phyloP scores from a whole-genome alignment of 352 stramenopile genomes.

The Saprolegnia parasitica region DNA sequence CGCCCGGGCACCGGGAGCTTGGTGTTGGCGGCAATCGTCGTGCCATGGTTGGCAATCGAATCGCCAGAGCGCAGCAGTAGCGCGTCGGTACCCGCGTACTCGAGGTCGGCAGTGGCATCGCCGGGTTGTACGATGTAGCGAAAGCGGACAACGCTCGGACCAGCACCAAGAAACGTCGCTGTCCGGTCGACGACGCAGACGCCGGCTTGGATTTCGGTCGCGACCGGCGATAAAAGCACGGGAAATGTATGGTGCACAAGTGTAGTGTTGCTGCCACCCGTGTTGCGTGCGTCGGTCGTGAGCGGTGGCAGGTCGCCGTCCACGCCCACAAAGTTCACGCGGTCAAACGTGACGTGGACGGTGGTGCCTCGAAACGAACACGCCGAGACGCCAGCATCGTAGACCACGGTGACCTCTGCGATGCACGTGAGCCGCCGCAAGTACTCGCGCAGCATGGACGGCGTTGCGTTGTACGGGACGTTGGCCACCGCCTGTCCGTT shows the following conservation, averaged over 20 bases:
- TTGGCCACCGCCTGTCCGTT: conserved; percentile 49
- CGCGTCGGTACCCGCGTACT: conserved; percentile 65
- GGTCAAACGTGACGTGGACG: conserved; percentile 73
- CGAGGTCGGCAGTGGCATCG: conserved; percentile 51
- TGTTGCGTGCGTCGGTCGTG: conserved; percentile 48
- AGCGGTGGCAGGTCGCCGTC: conserved; percentile 66
- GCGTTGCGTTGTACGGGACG: conserved; percentile 56
- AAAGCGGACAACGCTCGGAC: conserved; percentile 48
- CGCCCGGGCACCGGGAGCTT: conserved; percentile 50
- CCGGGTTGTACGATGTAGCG: conserved; percentile 53
- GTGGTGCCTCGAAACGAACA: conserved; percentile 81
- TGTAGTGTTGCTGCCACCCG: conserved; percentile 36
- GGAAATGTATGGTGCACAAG: conserved; percentile 49
- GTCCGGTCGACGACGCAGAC: conserved; percentile 37
- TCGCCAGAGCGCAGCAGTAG: conserved; percentile 34
- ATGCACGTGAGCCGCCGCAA: conserved; percentile 62
- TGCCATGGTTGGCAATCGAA: conserved; percentile 42
- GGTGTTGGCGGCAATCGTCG: conserved; percentile 34
- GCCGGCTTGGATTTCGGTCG: conserved; percentile 67
- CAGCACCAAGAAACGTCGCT: conserved; percentile 36
- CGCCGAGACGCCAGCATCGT: conserved; percentile 46
- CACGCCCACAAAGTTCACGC: conserved; percentile 53
- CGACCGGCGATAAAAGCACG: conserved; percentile 39
- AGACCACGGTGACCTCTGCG: conserved; percentile 50
- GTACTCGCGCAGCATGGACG: conserved; percentile 43